Evolutionary conservation across 2,329 filamentous ascomycete genomes (phyloP).

Genomic region (Taxawa tesnikishii): DNA sequence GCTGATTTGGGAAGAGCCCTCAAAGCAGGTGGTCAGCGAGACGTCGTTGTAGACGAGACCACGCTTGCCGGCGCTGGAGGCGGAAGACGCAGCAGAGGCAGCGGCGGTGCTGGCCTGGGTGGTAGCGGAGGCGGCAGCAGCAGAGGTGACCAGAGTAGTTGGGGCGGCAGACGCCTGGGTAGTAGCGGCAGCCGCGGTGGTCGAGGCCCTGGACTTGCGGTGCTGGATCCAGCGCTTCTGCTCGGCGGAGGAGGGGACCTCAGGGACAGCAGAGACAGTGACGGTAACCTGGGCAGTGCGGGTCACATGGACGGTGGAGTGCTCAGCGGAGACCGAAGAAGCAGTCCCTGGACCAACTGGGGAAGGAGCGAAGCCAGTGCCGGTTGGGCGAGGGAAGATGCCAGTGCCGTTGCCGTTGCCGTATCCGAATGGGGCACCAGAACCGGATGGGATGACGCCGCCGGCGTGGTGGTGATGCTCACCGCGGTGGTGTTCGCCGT

Average conservation of each 20-base stretch:
- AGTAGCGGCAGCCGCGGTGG: constrained; percentile 3
- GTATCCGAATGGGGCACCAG: constrained; percentile 16
- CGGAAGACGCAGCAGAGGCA: constrained; percentile 10
- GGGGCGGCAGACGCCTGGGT: constrained; percentile 1
- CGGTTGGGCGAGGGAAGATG: constrained; percentile 8
- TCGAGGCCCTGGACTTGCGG: constrained; percentile 5
- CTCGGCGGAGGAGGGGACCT: too few relatives aligned
- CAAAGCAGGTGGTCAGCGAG: constrained; percentile 40
- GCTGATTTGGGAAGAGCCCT: constrained; percentile 30
- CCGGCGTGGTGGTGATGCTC: constrained; percentile 18
- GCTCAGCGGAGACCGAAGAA: constrained; percentile 5
- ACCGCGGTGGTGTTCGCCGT: constrained; percentile 11
- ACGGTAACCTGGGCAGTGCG: constrained; percentile 28
- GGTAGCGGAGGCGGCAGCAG: constrained; percentile 11
- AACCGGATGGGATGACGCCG: constrained; percentile 12
- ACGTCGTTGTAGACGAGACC: constrained; percentile 57
- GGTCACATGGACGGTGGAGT: constrained; percentile 22
- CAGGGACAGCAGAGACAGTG: constrained; percentile 24
- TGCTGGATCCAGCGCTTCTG: constrained; percentile 3
- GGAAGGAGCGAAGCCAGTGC: constrained; percentile 10
- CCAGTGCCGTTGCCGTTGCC: constrained; percentile 15
- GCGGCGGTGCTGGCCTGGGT: constrained; percentile 11
- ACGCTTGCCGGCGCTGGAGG: constrained; percentile 40
- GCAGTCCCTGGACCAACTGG: constrained; percentile 9
- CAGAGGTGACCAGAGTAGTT: constrained; percentile 1